A percentile compares a stretch with the other conserved stretches of the same genome.
These are phyloP conservation scores for Trypanosoma platydactyli DNA, from an alignment of 208 protist genomes.

Conservation along the genomic window DNA sequence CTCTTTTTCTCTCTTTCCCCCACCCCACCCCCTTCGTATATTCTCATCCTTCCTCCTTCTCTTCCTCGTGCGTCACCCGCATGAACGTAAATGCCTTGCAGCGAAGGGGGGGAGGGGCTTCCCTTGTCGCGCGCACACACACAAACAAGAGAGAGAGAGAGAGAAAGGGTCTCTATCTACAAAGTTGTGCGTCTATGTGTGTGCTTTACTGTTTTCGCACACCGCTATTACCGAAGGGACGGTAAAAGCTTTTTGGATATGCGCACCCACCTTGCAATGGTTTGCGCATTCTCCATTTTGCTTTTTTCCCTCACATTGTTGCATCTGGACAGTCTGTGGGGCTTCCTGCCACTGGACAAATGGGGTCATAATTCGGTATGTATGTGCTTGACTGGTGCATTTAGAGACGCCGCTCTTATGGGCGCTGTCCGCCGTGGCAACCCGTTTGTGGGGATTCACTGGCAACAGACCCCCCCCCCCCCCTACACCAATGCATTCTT, in stretches of 20 bases:
- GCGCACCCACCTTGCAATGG: background rate
- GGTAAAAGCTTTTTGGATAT: slow-evolving; percentile 1
- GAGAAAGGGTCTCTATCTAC: too few relatives aligned
- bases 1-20: too few relatives aligned
- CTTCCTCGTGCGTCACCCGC: background rate
- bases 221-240: too few relatives aligned
- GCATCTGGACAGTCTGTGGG: background rate
- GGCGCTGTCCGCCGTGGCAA: background rate
- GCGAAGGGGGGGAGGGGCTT: background rate
- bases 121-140: too few relatives aligned
- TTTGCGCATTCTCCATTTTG: slow-evolving; percentile 1
- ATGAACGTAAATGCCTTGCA: background rate
- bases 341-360: background rate
- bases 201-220: too few relatives aligned
- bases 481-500: background rate
- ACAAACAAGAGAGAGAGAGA: too few relatives aligned
- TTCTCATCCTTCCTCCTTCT: background rate
- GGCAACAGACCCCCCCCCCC: background rate
- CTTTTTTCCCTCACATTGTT: background rate
- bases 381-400: slow-evolving; percentile 13
- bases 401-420: background rate
- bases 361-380: background rate
- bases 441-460: slow-evolving; percentile 15
- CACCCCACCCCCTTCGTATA: background rate
- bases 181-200: too few relatives aligned